Evolutionary conservation across 108 stramenopile genomes (phyloP).

Genomic region (Parmales sp.): DNA sequence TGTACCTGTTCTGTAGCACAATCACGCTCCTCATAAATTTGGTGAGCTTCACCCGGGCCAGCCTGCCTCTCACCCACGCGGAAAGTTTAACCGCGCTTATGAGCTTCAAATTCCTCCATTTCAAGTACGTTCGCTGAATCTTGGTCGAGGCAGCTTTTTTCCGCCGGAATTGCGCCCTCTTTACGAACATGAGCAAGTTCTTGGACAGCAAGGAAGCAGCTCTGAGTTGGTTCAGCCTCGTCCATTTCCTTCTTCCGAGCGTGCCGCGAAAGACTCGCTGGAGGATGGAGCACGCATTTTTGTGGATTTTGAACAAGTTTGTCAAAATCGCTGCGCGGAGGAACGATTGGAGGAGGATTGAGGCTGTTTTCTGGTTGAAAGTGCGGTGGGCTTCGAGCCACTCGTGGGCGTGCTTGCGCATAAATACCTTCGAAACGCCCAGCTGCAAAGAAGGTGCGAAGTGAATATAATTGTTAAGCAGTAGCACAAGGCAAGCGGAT

Average conservation of each 20-base stretch:
- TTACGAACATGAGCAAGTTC: background rate
- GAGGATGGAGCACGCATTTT: constrained; percentile 49
- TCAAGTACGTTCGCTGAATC: background rate
- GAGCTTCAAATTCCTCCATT: background rate
- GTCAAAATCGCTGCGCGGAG: constrained; percentile 56
- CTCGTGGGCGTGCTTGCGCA: constrained; percentile 87
- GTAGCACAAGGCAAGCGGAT: too few species aligned
- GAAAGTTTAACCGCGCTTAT: background rate
- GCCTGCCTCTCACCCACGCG: background rate
- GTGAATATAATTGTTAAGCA: too few species aligned
- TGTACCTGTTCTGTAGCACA: background rate
- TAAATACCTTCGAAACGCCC: constrained; percentile 82
- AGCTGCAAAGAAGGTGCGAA: too few species aligned
- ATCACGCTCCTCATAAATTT: background rate
- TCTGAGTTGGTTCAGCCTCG: background rate
- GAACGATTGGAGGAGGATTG: constrained; percentile 71
- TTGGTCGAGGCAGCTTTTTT: background rate
- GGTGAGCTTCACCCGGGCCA: background rate
- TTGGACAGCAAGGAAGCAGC: background rate
- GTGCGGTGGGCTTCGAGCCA: constrained; percentile 72
- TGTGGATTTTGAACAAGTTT: constrained; percentile 42
- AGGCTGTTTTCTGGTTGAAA: constrained; percentile 59
- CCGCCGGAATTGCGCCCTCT: background rate
- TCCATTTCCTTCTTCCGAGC: constrained; percentile 38
- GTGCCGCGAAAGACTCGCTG: constrained; percentile 72